Conservation (phyloP, 2,329 filamentous ascomycete genomes). For the Diaporthe amygdali region DNA sequence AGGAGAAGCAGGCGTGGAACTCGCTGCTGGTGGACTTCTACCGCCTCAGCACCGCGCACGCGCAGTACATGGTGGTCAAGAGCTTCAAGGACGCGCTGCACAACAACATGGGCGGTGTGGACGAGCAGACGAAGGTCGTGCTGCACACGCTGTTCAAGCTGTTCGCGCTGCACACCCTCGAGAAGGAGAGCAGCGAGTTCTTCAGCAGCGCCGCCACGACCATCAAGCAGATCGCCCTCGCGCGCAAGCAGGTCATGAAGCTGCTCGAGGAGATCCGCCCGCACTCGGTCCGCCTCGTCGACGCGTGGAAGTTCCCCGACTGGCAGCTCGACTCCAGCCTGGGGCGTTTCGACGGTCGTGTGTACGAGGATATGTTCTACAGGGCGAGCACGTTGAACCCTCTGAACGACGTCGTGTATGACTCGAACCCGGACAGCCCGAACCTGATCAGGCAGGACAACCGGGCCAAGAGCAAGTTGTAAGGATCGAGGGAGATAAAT, state of each 20-base stretch:
- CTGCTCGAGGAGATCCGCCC: constrained; percentile 75
- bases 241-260: constrained; percentile 71
- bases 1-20: constrained; percentile 80
- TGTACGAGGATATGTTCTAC: constrained; percentile 79
- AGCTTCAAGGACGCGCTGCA: constrained; percentile 62
- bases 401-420: constrained; percentile 72
- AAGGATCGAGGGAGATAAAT: not conserved
- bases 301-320: constrained; percentile 78
- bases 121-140: constrained; percentile 60
- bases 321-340: constrained; percentile 78
- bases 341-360: constrained; percentile 74
- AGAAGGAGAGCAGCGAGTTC: constrained; percentile 74
- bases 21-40: constrained; percentile 79
- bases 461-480: constrained; percentile 55
- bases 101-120: constrained; percentile 58
- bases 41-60: constrained; percentile 75
- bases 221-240: constrained; percentile 73
- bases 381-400: constrained; percentile 76
- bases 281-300: constrained; percentile 73
- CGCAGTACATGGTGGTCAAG: constrained; percentile 79
- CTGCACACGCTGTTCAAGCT: constrained; percentile 83
- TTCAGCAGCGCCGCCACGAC: constrained; percentile 73
- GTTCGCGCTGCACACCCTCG: constrained; percentile 69
- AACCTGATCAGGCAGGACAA: constrained; percentile 67
- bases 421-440: constrained; percentile 71